Evolutionary conservation across 495 filamentous ascomycete genomes (phyloP).

Genomic region (Rhypophila decipiens): DNA sequence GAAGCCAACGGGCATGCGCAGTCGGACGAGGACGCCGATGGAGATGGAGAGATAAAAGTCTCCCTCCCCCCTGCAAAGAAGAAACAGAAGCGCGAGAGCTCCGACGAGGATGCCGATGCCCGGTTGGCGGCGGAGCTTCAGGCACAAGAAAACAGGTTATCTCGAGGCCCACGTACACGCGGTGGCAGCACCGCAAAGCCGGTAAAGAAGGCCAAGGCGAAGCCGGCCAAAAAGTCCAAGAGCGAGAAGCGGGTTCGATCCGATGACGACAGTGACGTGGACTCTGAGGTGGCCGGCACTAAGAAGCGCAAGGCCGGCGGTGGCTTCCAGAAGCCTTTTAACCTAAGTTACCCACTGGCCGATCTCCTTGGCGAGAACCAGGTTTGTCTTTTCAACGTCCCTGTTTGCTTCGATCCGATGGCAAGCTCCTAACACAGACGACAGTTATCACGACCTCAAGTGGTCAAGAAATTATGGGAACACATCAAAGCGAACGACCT

Average conservation of each 20-base stretch:
- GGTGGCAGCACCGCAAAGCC: slow-evolving; percentile 50
- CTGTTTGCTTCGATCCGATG: neutral
- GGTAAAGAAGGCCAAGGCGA: slow-evolving; percentile 36
- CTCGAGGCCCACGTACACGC: slow-evolving; percentile 60
- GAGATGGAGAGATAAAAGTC: slow-evolving; percentile 44
- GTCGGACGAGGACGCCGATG: slow-evolving; percentile 25
- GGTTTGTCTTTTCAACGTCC: slow-evolving; percentile 33
- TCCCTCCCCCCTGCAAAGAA: slow-evolving; percentile 46
- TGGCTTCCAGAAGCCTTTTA: slow-evolving; percentile 48
- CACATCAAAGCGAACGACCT: slow-evolving; percentile 83
- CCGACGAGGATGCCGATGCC: slow-evolving; percentile 68
- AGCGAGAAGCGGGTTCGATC: slow-evolving; percentile 67
- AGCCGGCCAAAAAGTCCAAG: slow-evolving; percentile 54
- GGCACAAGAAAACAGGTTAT: slow-evolving; percentile 76
- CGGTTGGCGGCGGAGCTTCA: slow-evolving; percentile 80
- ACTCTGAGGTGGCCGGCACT: slow-evolving; percentile 42
- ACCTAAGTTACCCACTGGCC: slow-evolving; percentile 40
- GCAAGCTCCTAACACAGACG: slow-evolving; percentile 9
- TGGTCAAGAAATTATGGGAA: slow-evolving; percentile 91
- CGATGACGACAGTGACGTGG: slow-evolving; percentile 74
- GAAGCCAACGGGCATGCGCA: slow-evolving; percentile 32
- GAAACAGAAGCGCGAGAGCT: slow-evolving; percentile 52
- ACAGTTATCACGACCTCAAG: slow-evolving; percentile 84
- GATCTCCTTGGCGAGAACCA: slow-evolving; percentile 53
- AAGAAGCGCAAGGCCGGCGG: slow-evolving; percentile 47